These are phyloP conservation scores for Apophysomyces sp. DNA, from an alignment of 371 early-diverging fungal species.

Conservation along the genomic window DNA sequence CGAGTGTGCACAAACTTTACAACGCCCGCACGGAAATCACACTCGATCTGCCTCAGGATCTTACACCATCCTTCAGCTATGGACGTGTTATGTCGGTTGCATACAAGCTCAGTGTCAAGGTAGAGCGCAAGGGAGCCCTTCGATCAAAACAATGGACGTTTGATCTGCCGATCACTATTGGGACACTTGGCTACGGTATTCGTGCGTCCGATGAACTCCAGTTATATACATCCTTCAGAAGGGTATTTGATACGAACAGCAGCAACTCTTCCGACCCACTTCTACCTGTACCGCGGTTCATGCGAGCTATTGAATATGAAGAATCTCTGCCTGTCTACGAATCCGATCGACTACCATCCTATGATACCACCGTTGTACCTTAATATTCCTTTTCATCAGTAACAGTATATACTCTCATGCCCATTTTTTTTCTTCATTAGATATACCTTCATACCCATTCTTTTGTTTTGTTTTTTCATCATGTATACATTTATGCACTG, in stretches of 20 bases:
- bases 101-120: conserved; percentile 16
- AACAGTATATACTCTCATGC: not conserved
- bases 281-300: conserved; percentile 17
- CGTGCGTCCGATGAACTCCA: conserved; percentile 26
- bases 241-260: conserved; percentile 4
- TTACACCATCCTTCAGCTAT: conserved; percentile 31
- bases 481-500: no score
- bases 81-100: conserved; percentile 20
- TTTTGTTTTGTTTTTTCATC: not conserved
- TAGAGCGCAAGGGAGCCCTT: conserved; percentile 23
- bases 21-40: conserved; percentile 9
- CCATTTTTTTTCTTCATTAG: not conserved
- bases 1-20: conserved; percentile 8
- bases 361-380: not conserved
- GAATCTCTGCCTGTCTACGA: conserved; percentile 35
- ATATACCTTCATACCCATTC: no score
- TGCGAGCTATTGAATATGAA: conserved; percentile 31
- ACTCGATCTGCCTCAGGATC: conserved; percentile 20
- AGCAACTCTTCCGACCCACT: not conserved
- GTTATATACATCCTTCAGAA: conserved; percentile 2
- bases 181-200: conserved; percentile 39
- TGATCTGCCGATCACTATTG: conserved; percentile 30
- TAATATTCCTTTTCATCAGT: not conserved
- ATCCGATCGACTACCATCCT: conserved; percentile 9
- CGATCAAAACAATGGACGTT: conserved; percentile 11